Evolutionary conservation across 495 filamentous ascomycete species (phyloP).

Genomic region (Pyronema domesticum): DNA sequence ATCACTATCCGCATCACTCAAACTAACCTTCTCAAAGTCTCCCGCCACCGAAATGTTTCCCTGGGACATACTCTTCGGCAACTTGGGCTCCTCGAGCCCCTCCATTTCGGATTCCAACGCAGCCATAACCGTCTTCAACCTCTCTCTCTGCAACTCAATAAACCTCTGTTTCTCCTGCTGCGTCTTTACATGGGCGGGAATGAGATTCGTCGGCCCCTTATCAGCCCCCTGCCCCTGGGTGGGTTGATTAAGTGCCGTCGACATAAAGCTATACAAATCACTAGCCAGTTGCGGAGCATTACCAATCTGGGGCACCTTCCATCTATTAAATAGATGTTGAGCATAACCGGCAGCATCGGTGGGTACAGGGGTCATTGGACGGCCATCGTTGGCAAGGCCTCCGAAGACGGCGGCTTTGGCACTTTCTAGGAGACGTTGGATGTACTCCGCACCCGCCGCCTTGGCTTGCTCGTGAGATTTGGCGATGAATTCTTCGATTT

Average conservation of each 20-base stretch:
- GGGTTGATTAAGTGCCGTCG: conserved; percentile 34
- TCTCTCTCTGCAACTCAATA: conserved; percentile 21
- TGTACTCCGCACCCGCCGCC: conserved; percentile 58
- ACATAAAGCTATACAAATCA: conserved; percentile 61
- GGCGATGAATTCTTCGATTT: conserved; percentile 82
- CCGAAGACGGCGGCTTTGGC: conserved; percentile 54
- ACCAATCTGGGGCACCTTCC: conserved; percentile 50
- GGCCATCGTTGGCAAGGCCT: conserved; percentile 31
- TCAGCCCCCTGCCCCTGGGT: background rate
- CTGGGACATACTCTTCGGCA: too few relatives aligned
- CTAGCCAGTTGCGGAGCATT: conserved; percentile 31
- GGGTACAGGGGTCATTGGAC: conserved; percentile 33
- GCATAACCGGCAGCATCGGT: conserved; percentile 42
- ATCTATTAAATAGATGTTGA: conserved; percentile 64
- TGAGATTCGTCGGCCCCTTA: conserved; percentile 4
- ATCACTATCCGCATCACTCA: too few relatives aligned
- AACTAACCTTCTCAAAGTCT: too few relatives aligned
- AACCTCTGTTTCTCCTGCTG: conserved; percentile 19
- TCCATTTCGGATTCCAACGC: conserved; percentile 21
- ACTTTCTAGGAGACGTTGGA: conserved; percentile 60
- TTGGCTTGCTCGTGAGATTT: conserved; percentile 62
- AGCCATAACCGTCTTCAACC: conserved; percentile 18
- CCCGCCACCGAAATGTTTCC: too few relatives aligned
- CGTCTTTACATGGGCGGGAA: conserved; percentile 15
- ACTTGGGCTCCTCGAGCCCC: too few relatives aligned